Base-by-base conservation (phyloP, 2,329 filamentous ascomycete species). In the Teratosphaeria epicoccoides region DNA sequence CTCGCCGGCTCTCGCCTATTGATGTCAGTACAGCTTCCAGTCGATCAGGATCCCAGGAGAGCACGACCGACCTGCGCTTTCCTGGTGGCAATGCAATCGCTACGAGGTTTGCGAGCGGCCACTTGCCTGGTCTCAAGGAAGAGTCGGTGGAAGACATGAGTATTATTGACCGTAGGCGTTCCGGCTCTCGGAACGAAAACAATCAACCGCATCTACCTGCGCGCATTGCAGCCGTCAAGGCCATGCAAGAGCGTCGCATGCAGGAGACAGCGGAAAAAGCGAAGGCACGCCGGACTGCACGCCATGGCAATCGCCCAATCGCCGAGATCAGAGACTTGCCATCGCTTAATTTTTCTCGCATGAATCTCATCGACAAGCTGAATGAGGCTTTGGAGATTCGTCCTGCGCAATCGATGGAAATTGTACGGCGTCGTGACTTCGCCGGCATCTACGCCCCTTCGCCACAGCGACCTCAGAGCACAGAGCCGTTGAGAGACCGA, bases 61-160 rank as follows among this genome's bases (percentile, higher is more conserved):
- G 53, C 47, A 62, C 56, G 4, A 56, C 58, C 12, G 62, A 66
- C 37, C 33, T 63, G 24, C 59, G 60, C 12, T 59, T 61, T 17
- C 49, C 58, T 11, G 50, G 47, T 24, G 56, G 55, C 50, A 58
- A 53, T 48, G 55, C 47, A 28, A 59, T 59, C n/a, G 55, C 57
- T 44, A 56, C 55, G 49, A 61, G 60, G 20, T 64, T 63, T 49
- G 59, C 57, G 45, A 61, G 61, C 53, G 58, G 61, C 14, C 60
- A 70, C 60, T 66, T 75, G 14, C 69, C 72, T 11, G 71, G 71
- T 45, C 59, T 76, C 26, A 75, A 75, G 51, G 73, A 76, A 56
- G 73, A 75, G 53, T 73, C 72, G 17, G 66, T 72, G 45, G 72
- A 75, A 49, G 72, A 73, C 53, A 70, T 72, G 55, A 72, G 71